A percentile compares a stretch with the other conserved stretches of the same genome.
phyloP scores from a whole-genome alignment of 1,284 basidiomycete genomes.

The Cutaneotrichosporon sp. region DNA sequence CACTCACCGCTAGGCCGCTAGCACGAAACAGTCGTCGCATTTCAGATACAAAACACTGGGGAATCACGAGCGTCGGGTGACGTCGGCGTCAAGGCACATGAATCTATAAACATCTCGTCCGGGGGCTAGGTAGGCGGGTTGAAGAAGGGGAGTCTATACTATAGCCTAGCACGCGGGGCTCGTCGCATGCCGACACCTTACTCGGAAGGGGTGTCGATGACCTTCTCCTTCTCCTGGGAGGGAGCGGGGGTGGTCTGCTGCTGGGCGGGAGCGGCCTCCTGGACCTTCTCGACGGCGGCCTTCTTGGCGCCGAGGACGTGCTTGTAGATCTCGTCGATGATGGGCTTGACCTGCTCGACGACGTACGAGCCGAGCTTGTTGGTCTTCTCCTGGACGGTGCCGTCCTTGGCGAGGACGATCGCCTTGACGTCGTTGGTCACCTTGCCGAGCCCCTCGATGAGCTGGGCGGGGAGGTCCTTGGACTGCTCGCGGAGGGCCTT shows the following conservation, averaged over 20 bases:
- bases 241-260: neutral
- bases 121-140: neutral
- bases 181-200: neutral
- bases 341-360: conserved; percentile 51
- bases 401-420: conserved; percentile 51
- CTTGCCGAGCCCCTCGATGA: conserved; percentile 47
- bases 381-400: conserved; percentile 49
- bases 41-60: conserved; percentile 7
- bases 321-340: conserved; percentile 52
- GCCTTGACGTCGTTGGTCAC: conserved; percentile 46
- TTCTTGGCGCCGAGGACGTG: conserved; percentile 48
- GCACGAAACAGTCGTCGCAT: neutral
- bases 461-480: conserved; percentile 44
- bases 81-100: neutral
- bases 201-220: neutral
- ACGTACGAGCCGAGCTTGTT: conserved; percentile 53
- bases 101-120: conserved; percentile 8
- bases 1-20: neutral
- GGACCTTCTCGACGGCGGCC: conserved; percentile 31
- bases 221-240: neutral
- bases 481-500: conserved; percentile 45
- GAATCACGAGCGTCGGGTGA: neutral
- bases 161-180: conserved; percentile 1
- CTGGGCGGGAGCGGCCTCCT: conserved; percentile 10
- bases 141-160: neutral